Base-by-base conservation (phyloP, 2,329 filamentous ascomycete species). In the Monosporascus sp. region DNA sequence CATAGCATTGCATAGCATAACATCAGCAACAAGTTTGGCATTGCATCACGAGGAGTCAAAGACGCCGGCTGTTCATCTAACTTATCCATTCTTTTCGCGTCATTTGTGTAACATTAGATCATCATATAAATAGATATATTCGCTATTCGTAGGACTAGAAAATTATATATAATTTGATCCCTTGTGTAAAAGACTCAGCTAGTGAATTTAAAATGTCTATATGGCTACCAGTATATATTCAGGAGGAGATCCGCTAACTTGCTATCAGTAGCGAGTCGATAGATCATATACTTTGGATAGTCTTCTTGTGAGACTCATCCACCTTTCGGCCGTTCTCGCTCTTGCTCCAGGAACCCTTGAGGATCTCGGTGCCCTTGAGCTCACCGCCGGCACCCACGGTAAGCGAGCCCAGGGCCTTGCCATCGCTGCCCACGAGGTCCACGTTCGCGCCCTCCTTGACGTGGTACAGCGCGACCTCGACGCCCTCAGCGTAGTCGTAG, bases 391-490 rank as follows among this genome's bases (percentile, higher is more conserved):
- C 57, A 7, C 65, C 72, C 9, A 78, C 65, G 48, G 66, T 68
- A 51, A 80, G 62, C 19, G 65, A 62, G 1, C 73, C 76, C n/a
- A 75, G 46, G 5, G 57, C 58, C 19, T 69, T 70, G 1, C 78
- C 77, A 3, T 75, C 67, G 2, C 62, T 69, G 56, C 77, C 71
- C 1, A 80, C 69, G 3, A 81, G 52, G 1, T 67, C 65, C 0
- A 74, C 65, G 55, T 65, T 74, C 2, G 75, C 70, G 1, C 76
- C 76, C 22, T 72, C 62, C 2, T 55, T 62, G 4, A 65, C 69
- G 38, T 75, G 68, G 52, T 80, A 81, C 20, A 78, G 60, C 31
- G 70, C 70, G 22, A 81, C 70, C 58, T 81, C 79, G 38, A 76
- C 70, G 51, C 76, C 70, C n/a, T 64, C 58, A 2, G 63, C 60